Base-by-base conservation (phyloP, 2,329 filamentous ascomycete species). In the Trichoderma aggressivum region DNA sequence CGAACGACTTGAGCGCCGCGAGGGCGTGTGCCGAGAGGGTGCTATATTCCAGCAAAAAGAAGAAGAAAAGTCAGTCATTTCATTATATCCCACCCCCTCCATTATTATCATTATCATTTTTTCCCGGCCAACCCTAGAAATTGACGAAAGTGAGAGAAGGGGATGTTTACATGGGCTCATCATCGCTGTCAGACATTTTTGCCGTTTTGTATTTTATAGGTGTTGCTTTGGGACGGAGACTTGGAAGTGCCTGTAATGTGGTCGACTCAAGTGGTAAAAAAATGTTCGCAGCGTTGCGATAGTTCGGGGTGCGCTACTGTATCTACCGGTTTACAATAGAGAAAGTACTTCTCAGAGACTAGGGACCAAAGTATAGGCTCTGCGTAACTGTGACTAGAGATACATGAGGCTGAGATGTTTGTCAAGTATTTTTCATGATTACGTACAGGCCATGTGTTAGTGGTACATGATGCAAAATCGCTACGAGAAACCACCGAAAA, bases 1-100 rank as follows among this genome's bases (percentile, higher is more conserved):
- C 91, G 82, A 96, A 95, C 73, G 90, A 86, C 78, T 90, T 86
- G 71, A 95, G 84, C n/a, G 91, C 90, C 30, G 86, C 86, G 55
- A 94, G 84, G 4, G 92, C 86, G 73, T 87, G 85, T 47, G 87
- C 83, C 7, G 92, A 92, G 72, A 96, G 88, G 72, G 85, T 84
- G 74, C 79, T 80, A 34, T 21, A 24, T 26, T 43, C 7, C 7
- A n/a, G 28, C 16, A 30, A 30, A 32, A n/a, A n/a, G n/a, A n/a
- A n/a, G n/a, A n/a, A n/a, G n/a, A n/a, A 10, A 28, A 10, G 55
- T 61, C 56, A 69, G 47, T 26, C 39, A 43, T n/a, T 0, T 26
- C 39, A 43, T n/a, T 0, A 43, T 43, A 43, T 43, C 16, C 39
- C 16, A 43, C 39, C 36, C 36, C 36, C 39, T 43, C 16, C 39